Evolutionary conservation across 2,329 filamentous ascomycete genomes (phyloP).

Genomic region (Akanthomyces uredinophilus): DNA sequence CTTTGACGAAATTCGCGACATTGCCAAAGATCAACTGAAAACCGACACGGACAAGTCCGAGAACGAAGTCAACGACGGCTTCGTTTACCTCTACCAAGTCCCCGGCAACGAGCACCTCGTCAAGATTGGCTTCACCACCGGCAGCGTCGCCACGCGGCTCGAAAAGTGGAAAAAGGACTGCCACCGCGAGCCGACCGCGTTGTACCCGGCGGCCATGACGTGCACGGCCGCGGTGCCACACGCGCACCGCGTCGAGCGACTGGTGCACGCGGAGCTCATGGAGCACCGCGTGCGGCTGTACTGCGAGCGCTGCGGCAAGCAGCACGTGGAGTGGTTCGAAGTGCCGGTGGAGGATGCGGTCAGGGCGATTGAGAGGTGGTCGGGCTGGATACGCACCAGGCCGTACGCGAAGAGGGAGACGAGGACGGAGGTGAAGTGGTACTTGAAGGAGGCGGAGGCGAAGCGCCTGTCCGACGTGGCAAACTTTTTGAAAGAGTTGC

Average conservation of each 20-base stretch:
- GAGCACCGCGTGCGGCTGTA: conserved; percentile 1
- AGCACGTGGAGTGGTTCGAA: conserved; percentile 14
- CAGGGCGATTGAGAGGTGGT: conserved; percentile 5
- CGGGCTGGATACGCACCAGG: not conserved
- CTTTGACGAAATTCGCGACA: not conserved
- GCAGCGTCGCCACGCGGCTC: not conserved
- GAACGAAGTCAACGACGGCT: conserved; percentile 32
- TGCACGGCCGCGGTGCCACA: not conserved
- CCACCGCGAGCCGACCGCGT: not conserved
- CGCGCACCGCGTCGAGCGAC: conserved; percentile 7
- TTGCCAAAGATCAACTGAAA: not conserved
- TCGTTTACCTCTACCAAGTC: conserved; percentile 9
- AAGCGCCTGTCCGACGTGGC: not conserved
- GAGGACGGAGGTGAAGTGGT: not conserved
- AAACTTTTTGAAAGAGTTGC: not conserved
- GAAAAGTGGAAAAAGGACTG: conserved; percentile 9
- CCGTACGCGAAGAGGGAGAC: conserved; percentile 1
- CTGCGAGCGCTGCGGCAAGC: conserved; percentile 7
- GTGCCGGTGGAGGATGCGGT: not conserved
- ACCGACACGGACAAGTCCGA: conserved; percentile 21
- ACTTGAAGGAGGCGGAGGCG: not conserved
- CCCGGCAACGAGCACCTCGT: conserved; percentile 5
- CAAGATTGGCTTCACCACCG: conserved; percentile 11
- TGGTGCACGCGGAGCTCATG: conserved; percentile 13
- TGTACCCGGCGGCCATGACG: not conserved